Evolutionary conservation across 2,329 filamentous ascomycete genomes (phyloP).

Genomic region (Arthrobotrys sphaeroides): DNA sequence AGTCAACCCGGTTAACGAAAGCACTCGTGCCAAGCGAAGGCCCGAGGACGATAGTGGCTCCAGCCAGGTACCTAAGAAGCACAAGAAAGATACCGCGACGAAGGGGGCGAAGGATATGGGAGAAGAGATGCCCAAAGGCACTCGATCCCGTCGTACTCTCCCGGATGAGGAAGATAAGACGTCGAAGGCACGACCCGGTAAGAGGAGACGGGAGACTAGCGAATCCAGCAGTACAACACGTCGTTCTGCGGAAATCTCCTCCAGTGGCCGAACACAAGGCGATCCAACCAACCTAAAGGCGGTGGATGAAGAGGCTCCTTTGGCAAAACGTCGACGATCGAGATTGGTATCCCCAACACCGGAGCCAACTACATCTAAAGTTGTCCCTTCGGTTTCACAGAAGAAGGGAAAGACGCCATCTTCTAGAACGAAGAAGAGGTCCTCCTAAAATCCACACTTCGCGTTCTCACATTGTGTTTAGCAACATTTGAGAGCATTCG

Average conservation of each 20-base stretch:
- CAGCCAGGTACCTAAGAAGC: constrained; percentile 19
- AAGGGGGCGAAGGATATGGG: neutral
- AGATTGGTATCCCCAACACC: neutral
- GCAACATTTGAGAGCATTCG: neutral
- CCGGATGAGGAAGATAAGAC: neutral
- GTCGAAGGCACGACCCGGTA: neutral
- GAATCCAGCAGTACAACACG: neutral
- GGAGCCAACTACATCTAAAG: neutral
- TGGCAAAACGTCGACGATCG: neutral
- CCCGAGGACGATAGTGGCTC: neutral
- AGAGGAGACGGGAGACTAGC: neutral
- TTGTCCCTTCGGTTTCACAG: neutral
- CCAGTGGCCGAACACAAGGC: neutral
- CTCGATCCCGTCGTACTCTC: too few species aligned
- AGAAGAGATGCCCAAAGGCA: too few species aligned
- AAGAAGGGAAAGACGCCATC: neutral
- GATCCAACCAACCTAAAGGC: neutral
- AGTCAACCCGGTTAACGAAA: neutral
- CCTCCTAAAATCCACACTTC: neutral
- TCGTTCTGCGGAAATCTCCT: neutral
- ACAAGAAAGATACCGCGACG: neutral
- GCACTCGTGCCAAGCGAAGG: neutral
- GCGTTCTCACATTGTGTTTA: neutral
- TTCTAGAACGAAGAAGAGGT: neutral
- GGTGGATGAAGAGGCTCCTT: neutral